Percentiles rank a stretch among this genome's conserved stretches.
Conservation (phyloP, 768 basidiomycete genomes). For the Auriscalpium orientale region DNA sequence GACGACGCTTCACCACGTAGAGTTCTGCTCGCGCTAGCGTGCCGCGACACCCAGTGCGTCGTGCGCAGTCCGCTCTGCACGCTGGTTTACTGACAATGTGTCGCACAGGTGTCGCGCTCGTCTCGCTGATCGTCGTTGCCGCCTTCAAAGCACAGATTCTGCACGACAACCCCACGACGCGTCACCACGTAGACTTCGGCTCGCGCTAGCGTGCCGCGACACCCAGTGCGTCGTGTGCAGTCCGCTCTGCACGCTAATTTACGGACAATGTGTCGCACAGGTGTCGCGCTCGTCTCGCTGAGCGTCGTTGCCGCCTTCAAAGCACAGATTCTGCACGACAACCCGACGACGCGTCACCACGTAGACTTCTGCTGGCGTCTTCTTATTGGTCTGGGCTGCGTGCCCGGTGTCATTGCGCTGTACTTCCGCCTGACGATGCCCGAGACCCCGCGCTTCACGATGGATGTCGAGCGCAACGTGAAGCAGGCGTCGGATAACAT, state of each 20-base stretch:
- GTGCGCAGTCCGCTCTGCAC: no score
- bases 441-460: conserved; percentile 86
- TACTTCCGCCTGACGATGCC: no score
- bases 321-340: conserved; percentile 39
- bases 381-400: conserved; percentile 79
- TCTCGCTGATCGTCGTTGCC: no score
- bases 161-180: conserved; percentile 30
- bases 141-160: conserved; percentile 63
- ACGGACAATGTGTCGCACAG: no score
- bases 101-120: no score
- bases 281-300: no score
- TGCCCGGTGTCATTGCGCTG: conserved; percentile 74
- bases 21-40: conserved; percentile 85
- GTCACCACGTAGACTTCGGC: conserved; percentile 56
- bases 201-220: no score
- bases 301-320: conserved; percentile 67
- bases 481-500: conserved; percentile 69
- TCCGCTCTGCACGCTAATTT: no score
- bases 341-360: conserved; percentile 30
- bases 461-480: conserved; percentile 86
- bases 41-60: no score
- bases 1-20: conserved; percentile 41
- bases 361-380: conserved; percentile 83
- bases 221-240: no score
- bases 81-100: no score